Base-by-base conservation (phyloP, 169 alveolate genomes). In the Sarcocystis neurona region DNA sequence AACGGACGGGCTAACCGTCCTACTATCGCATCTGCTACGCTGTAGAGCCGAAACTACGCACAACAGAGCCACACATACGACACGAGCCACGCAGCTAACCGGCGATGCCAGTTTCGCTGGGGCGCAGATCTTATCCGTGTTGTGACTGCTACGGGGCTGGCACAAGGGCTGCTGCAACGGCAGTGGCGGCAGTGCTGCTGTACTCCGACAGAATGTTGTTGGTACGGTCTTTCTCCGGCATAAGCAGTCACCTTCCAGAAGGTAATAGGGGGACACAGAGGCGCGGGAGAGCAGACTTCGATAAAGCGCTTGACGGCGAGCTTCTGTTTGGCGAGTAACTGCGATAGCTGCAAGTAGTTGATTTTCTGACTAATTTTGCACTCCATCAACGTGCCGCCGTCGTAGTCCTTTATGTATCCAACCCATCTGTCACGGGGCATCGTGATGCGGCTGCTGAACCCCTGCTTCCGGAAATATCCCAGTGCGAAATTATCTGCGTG, bases 301-400 rank as follows among this genome's bases (percentile, higher is more conserved):
- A 97, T 96, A 58, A 96, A 95, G 80, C 92, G 92, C 80, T 93
- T 87, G 23, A 95, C 96, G 2, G 97, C 95, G 60, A 96, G 96
- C 93, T 96, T 98, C 91, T 98, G 98, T 85, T 95, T 94, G 90
- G 96, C 94, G 53, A 98, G 94, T 94, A 97, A 93, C 60, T 96
- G 97, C 1, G 99, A 96, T 47, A 98, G 94, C 84, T 97, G 93
- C 43, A 75, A 94, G 89, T 98, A 98, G 93, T 98, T 98, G 70
- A 98, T 97, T 60, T 95, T 96, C 37, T 97, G 97, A 75, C 97
- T 96, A 3, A 98, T 95, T 79, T 96, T 96, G 93, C 99, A 98
- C 75, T 98, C 99, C 99, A 98, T 98, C 74, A 98, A 93, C n/a
- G 99, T 98, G n/a, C 99, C 99, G 27, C 99, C 99, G 90, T 98